phyloP scores from a whole-genome alignment of 78 protist genomes.

The Chrysochromulina tobinii region DNA sequence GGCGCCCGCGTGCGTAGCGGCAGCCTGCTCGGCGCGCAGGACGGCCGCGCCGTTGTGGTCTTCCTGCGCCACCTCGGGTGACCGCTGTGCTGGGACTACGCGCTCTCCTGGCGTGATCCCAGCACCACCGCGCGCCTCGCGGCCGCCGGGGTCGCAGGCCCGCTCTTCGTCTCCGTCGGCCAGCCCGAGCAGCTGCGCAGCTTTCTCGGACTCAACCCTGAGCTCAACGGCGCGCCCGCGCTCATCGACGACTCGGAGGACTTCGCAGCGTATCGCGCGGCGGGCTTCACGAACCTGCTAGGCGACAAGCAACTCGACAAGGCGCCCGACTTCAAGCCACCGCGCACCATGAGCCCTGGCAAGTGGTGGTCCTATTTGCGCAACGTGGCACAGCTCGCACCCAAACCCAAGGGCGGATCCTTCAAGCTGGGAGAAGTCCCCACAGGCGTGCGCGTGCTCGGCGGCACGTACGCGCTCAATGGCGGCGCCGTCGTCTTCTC shows the following conservation, averaged over 20 bases:
- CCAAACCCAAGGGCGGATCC: background rate
- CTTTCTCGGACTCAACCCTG: background rate
- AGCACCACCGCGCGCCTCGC: background rate
- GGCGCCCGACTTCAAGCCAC: background rate
- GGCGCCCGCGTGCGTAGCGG: too few relatives aligned
- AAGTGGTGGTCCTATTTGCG: background rate
- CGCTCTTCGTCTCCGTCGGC: background rate
- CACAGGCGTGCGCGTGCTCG: background rate
- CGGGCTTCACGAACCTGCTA: background rate
- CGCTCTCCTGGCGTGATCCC: too few relatives aligned
- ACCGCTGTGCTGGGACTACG: slow-evolving; percentile 8
- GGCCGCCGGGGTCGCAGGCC: background rate
- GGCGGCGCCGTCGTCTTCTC: background rate
- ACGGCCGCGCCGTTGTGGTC: background rate
- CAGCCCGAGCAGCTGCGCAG: background rate
- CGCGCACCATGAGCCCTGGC: background rate
- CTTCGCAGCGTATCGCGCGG: background rate
- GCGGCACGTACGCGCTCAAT: slow-evolving; percentile 11
- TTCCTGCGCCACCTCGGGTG: slow-evolving; percentile 34
- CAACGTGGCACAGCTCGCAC: background rate
- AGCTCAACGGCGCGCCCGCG: background rate
- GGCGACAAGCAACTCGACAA: background rate
- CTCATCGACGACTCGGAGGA: background rate
- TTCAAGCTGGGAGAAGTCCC: background rate
- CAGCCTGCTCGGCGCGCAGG: background rate